Evolutionary conservation across 2,329 filamentous ascomycete genomes (phyloP), one percentile per base, ranked within the genome.

Genomic region (Didymella keratinophila): DNA sequence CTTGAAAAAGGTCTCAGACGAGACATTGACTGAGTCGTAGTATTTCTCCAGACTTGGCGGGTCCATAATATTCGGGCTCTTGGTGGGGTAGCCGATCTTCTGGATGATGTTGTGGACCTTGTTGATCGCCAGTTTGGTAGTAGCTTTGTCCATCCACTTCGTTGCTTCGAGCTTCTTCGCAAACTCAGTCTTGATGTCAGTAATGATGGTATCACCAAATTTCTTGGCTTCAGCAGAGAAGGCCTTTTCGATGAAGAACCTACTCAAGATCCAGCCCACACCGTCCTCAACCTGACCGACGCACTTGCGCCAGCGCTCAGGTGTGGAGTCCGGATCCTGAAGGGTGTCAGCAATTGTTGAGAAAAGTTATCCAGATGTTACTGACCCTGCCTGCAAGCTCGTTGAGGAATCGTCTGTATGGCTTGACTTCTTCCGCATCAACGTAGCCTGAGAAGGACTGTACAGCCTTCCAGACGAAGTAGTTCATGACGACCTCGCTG

Each of bases 231-330:
- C 83, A 12, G 87, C 82, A 0, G 87, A 86, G 67, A 91, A 92
- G 1, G 87, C 83, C 47, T 86, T 85, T 61, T 91, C 84, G 2
- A 91, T 81, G 62, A 88, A 92, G 77, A 91, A 91, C 21, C 87
- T 85, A 69, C 87, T 89, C 16, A 90, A 77, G 47, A 89, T 87
- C 88, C 88, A 91, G 2, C 84, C 84, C 21, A 91, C 72, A 5
- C 84, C 83, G 21, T 75, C 72, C 62, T 89, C 86, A 5, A 88
- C 81, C 32, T 83, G 80, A 8, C 71, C 71, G 27, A 90, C 81
- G 65, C 89, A 91, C 7, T 81, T 87, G 65, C 87, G 82, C 88
- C 88, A 90, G 47, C 88, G 82, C 67, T 91, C 89, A 14, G 86
- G 78, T 20, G 80, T 81, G 2, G 87, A 84, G 50, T 89, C 81